Percentiles rank a stretch among this genome's conserved stretches.
These are phyloP conservation scores for Macrolepiota albuminosa DNA, from an alignment of 768 basidiomycete genomes.

Conservation along the genomic window DNA sequence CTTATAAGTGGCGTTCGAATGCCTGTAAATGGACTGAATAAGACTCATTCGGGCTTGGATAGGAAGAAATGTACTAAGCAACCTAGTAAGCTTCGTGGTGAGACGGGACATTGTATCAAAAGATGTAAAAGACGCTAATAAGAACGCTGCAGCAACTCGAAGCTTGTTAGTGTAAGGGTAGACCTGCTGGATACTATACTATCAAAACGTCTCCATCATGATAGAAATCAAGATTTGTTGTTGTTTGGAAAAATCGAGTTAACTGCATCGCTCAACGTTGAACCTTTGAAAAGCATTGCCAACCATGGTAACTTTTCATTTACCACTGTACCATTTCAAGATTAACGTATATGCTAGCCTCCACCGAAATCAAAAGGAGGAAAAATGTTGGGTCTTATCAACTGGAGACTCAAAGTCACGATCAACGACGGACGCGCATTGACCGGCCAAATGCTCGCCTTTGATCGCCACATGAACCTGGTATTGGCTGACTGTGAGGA, in stretches of 20 bases:
- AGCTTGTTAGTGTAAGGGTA: neutral
- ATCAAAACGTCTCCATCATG: neutral
- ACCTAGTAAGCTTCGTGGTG: conserved; percentile 41
- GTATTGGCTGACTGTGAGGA: conserved; percentile 98
- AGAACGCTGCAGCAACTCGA: neutral
- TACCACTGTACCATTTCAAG: neutral
- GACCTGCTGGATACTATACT: neutral
- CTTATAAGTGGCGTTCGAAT: conserved; percentile 55
- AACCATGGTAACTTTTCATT: conserved; percentile 48
- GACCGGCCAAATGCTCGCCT: conserved; percentile 98
- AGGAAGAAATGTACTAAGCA: conserved; percentile 38
- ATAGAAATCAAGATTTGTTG: conserved; percentile 16
- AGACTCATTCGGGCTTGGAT: neutral
- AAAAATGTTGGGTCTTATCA: conserved; percentile 96
- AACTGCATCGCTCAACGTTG: conserved; percentile 11
- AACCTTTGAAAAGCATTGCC: conserved; percentile 22
- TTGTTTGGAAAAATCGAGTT: conserved; percentile 21
- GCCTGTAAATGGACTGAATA: conserved; percentile 27
- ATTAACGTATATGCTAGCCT: conserved; percentile 47
- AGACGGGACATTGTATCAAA: conserved; percentile 21
- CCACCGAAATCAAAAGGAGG: conserved; percentile 97
- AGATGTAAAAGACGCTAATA: neutral
- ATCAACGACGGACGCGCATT: conserved; percentile 95
- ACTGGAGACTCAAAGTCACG: conserved; percentile 96
- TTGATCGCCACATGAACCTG: conserved; percentile 99